Percentiles rank a stretch among this genome's conserved stretches.
Evolutionary conservation across 2,329 filamentous ascomycete species (phyloP).

Genomic region (Ascochyta pisi): DNA sequence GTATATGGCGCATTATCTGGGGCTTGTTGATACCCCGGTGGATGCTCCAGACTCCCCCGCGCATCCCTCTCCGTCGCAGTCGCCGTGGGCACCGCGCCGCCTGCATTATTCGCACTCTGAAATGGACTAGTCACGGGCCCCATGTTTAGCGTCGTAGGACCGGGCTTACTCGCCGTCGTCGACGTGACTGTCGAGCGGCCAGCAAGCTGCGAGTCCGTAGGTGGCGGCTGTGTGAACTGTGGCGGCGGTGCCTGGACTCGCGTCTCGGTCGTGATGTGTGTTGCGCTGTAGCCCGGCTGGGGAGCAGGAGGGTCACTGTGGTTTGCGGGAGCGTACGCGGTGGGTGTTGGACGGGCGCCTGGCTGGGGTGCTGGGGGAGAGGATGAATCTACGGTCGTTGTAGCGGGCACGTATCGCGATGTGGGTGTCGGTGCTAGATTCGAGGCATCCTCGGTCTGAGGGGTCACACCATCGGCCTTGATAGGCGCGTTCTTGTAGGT

Average conservation of each 20-base stretch:
- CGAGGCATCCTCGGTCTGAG: conserved; percentile 43
- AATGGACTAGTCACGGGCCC: conserved; percentile 43
- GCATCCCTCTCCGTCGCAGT: conserved; percentile 10
- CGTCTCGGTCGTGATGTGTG: conserved; percentile 42
- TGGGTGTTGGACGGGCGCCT: conserved; percentile 47
- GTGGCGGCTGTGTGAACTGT: conserved; percentile 51
- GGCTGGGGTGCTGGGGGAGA: conserved; percentile 48
- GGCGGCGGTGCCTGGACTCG: conserved; percentile 38
- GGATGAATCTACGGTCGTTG: conserved; percentile 37
- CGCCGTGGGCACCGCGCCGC: conserved; percentile 25
- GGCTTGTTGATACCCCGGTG: conserved; percentile 58
- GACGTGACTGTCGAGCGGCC: conserved; percentile 48
- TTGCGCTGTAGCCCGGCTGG: conserved; percentile 46
- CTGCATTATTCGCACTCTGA: conserved; percentile 33
- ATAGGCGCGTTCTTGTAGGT: conserved; percentile 58
- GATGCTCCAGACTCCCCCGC: conserved; percentile 49
- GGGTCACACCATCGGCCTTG: conserved; percentile 48
- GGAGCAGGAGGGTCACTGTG: conserved; percentile 38
- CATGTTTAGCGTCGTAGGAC: conserved; percentile 49
- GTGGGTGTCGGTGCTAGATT: conserved; percentile 47
- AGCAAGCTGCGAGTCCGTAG: conserved; percentile 46
- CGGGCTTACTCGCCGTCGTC: conserved; percentile 33
- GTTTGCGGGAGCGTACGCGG: conserved; percentile 22
- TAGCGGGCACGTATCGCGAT: conserved; percentile 36
- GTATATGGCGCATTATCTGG: conserved; percentile 48